Conservation (phyloP, 202 grass and related monocot genomes). For the Carex arenaria region DNA sequence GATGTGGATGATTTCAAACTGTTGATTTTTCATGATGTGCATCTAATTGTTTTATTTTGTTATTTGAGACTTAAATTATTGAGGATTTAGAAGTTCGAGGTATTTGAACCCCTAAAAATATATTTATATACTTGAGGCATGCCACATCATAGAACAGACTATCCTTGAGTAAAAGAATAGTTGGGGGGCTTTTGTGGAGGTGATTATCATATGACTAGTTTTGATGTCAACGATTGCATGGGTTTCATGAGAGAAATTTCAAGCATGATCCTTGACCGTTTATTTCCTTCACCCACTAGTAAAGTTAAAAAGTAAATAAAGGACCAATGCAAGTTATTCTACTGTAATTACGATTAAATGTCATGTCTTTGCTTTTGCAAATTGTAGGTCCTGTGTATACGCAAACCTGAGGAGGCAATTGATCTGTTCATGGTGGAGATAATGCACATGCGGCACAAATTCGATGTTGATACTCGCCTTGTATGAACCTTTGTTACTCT, state of each 20-base stretch:
- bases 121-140: neutral
- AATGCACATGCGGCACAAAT: conserved; percentile 99
- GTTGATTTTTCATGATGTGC: neutral
- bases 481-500: conserved; percentile 34
- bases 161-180: neutral
- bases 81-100: neutral
- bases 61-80: neutral
- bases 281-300: neutral
- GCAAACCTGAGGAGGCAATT: conserved; percentile 62
- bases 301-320: neutral
- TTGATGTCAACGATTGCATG: neutral
- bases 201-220: neutral
- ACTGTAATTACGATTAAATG: neutral
- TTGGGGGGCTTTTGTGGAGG: neutral
- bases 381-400: conserved; percentile 73
- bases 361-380: neutral
- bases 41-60: neutral
- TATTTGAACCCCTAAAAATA: neutral
- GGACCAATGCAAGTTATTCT: neutral
- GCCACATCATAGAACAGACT: neutral
- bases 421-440: conserved; percentile 99
- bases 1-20: neutral
- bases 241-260: neutral
- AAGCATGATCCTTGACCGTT: neutral
- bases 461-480: conserved; percentile 88